phyloP scores from a whole-genome alignment of 192 early-diverging fungal species.

The Pecoramyces ruminantium region DNA sequence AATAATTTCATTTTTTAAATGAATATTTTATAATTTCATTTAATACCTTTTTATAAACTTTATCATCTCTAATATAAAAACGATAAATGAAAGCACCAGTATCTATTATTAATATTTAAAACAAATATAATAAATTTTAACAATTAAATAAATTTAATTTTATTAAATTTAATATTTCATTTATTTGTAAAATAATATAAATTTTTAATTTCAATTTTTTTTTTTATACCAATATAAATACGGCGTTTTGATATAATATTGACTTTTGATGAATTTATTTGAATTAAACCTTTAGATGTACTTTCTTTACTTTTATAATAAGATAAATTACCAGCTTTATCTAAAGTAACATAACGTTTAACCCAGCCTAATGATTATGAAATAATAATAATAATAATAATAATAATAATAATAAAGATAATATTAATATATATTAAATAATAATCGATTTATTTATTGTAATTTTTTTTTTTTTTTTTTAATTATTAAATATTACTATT shows the following conservation, averaged over 20 bases:
- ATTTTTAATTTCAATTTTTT: too few species aligned
- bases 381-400: too few species aligned
- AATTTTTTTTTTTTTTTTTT: too few species aligned
- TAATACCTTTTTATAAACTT: not conserved
- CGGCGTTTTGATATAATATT: not conserved
- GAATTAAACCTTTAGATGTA: not conserved
- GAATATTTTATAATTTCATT: too few species aligned
- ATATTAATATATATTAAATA: too few species aligned
- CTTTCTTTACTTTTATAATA: not conserved
- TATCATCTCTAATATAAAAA: not conserved
- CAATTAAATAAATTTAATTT: too few species aligned
- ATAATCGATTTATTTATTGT: too few species aligned
- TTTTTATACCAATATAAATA: not conserved
- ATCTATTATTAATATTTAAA: not conserved
- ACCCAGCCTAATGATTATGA: not conserved
- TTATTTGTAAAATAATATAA: too few species aligned
- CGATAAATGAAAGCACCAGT: not conserved
- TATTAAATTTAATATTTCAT: too few species aligned
- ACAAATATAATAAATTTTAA: too few species aligned
- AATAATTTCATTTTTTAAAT: too few species aligned
- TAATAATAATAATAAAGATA: too few species aligned
- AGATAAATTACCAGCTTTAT: not conserved
- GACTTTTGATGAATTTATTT: not conserved
- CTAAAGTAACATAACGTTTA: not conserved
- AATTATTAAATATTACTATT: not conserved